Conservation (phyloP, 257 asterid species). For the Gentiana dahurica region DNA sequence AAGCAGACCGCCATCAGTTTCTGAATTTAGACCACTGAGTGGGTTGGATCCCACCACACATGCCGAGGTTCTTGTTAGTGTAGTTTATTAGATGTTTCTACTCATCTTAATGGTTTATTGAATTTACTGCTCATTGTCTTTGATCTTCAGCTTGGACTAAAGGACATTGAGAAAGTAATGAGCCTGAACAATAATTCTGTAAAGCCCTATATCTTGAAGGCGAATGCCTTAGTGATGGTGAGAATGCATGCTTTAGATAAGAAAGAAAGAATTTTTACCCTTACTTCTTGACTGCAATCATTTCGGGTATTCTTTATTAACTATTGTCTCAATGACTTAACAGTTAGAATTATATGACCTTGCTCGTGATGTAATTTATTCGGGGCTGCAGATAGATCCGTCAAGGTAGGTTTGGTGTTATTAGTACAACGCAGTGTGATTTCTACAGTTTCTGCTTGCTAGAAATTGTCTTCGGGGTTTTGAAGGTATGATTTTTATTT, state of each 20-base stretch:
- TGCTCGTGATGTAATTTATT: conserved; percentile 57
- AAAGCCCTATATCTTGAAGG: conserved; percentile 62
- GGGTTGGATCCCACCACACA: conserved; percentile 91
- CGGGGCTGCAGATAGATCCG: conserved; percentile 73
- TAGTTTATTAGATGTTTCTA: neutral
- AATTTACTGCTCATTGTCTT: conserved; percentile 5
- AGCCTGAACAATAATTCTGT: conserved; percentile 28
- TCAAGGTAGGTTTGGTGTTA: conserved; percentile 33
- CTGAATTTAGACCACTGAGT: conserved; percentile 70
- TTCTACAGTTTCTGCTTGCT: neutral
- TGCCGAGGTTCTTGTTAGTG: conserved; percentile 57
- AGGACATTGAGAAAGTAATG: conserved; percentile 90
- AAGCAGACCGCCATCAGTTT: conserved; percentile 66
- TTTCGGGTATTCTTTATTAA: conserved; percentile 3
- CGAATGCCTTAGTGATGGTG: conserved; percentile 87
- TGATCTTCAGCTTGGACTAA: conserved; percentile 66
- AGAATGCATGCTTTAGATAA: conserved; percentile 12
- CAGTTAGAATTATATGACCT: conserved; percentile 83
- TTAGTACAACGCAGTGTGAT: neutral
- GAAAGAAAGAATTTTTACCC: too few relatives aligned
- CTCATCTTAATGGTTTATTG: conserved; percentile 1
- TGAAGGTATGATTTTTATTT: conserved; percentile 6
- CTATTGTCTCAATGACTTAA: conserved; percentile 15
- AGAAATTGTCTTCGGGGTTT: neutral
- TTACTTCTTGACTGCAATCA: neutral